phyloP scores from a whole-genome alignment of 371 early-diverging fungal species.

The Syncephalis fuscata region DNA sequence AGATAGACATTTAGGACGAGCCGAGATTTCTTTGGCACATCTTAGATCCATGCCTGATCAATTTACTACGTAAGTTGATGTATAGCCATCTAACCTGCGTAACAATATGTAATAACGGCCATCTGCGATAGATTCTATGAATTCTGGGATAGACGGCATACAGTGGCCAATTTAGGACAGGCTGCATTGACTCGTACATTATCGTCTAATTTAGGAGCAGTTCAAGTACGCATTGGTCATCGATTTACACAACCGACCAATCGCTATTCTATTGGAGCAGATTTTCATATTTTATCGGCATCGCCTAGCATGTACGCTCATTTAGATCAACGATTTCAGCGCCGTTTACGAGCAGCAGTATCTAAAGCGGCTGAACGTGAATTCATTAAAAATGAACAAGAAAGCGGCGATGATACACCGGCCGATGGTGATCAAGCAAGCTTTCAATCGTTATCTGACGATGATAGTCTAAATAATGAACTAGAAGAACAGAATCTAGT shows the following conservation, averaged over 20 bases:
- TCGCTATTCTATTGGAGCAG: neutral
- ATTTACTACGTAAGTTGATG: constrained; percentile 27
- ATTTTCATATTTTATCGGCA: constrained; percentile 8
- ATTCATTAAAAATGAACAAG: neutral
- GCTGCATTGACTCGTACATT: constrained; percentile 25
- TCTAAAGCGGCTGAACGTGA: neutral
- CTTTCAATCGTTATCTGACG: too few relatives aligned
- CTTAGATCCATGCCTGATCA: constrained; percentile 44
- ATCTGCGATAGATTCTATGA: constrained; percentile 25
- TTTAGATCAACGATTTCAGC: constrained; percentile 14
- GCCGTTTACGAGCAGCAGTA: neutral
- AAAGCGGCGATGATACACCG: neutral
- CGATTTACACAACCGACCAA: constrained; percentile 25
- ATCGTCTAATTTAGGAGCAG: constrained; percentile 40
- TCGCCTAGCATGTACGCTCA: constrained; percentile 15
- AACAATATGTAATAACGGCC: too few relatives aligned
- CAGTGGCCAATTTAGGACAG: constrained; percentile 36
- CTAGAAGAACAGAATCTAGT: too few relatives aligned
- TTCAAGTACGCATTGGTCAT: constrained; percentile 45
- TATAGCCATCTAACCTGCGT: too few relatives aligned
- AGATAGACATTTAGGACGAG: constrained; percentile 53
- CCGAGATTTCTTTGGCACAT: constrained; percentile 44
- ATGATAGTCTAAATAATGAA: too few relatives aligned
- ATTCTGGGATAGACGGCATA: constrained; percentile 40
- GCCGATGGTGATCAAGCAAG: constrained; percentile 6